phyloP scores from a whole-genome alignment of 2,329 filamentous ascomycete species.

The Colletotrichum sansevieriae region DNA sequence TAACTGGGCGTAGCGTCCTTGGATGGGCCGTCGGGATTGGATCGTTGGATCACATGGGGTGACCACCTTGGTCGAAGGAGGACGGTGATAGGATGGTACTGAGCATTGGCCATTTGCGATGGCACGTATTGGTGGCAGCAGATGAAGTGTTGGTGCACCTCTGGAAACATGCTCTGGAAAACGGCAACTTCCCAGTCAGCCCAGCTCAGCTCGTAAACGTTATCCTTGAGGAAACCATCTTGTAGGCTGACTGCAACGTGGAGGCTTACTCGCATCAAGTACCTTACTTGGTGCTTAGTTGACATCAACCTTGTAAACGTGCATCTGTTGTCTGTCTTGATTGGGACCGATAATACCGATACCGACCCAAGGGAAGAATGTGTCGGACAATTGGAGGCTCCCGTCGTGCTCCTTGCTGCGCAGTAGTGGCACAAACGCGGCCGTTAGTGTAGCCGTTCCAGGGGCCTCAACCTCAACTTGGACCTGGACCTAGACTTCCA shows the following conservation, averaged over 20 bases:
- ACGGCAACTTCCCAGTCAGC: neutral
- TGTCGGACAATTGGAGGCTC: conserved; percentile 25
- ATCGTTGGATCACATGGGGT: conserved; percentile 21
- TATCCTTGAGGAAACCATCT: neutral
- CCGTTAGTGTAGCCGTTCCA: conserved; percentile 29
- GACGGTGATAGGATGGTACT: conserved; percentile 25
- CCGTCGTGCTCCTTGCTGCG: conserved; percentile 15
- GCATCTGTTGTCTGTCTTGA: neutral
- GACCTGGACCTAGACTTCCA: neutral
- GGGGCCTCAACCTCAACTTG: neutral
- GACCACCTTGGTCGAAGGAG: conserved; percentile 5
- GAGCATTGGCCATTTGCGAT: conserved; percentile 21
- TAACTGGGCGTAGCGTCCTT: conserved; percentile 29
- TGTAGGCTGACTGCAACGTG: neutral
- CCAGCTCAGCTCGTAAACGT: conserved; percentile 3
- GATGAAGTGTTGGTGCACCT: too few relatives aligned
- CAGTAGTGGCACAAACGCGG: conserved; percentile 10
- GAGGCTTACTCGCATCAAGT: neutral
- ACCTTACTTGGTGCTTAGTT: neutral
- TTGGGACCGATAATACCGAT: conserved; percentile 1
- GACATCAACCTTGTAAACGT: conserved; percentile 17
- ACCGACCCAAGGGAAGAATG: conserved; percentile 25
- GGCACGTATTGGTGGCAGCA: conserved; percentile 20
- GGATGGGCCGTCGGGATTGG: conserved; percentile 27
- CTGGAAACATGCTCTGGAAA: too few relatives aligned